Conservation (phyloP, 352 stramenopile species). For the Globisporangium mamillatum region DNA sequence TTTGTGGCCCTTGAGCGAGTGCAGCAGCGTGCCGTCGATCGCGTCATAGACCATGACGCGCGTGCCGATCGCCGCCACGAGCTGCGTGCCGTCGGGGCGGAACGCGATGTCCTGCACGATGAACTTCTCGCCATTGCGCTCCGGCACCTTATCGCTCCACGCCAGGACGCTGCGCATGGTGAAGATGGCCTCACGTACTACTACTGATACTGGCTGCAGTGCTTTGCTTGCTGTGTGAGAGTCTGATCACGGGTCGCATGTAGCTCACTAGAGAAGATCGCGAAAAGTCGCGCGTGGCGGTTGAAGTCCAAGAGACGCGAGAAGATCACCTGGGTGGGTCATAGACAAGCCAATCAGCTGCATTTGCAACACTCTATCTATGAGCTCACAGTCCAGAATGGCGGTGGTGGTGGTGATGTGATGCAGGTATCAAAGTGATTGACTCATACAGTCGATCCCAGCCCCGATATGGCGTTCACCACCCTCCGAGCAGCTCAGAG, state of each 20-base stretch:
- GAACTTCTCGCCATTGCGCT: slow-evolving; percentile 85
- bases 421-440: background rate
- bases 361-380: background rate
- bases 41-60: slow-evolving; percentile 93
- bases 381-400: background rate
- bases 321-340: slow-evolving; percentile 12
- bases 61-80: slow-evolving; percentile 90
- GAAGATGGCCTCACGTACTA: background rate
- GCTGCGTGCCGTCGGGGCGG: slow-evolving; percentile 82
- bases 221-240: background rate
- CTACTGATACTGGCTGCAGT: background rate
- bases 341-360: background rate
- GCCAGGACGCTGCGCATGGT: slow-evolving; percentile 74
- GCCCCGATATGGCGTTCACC: background rate
- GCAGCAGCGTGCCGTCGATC: slow-evolving; percentile 83
- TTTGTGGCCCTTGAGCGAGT: slow-evolving; percentile 91
- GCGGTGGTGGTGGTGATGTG: background rate
- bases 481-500: background rate
- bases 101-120: slow-evolving; percentile 90
- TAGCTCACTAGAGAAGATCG: slow-evolving; percentile 17
- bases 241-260: background rate
- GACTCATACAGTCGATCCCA: no score
- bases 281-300: slow-evolving; percentile 44
- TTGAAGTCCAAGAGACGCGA: slow-evolving; percentile 22
- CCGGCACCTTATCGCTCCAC: slow-evolving; percentile 87